A percentile compares a stretch with the other conserved stretches of the same genome.
Conservation (phyloP, 805 yeast genomes). For the Sporopachydermia lactativora region DNA sequence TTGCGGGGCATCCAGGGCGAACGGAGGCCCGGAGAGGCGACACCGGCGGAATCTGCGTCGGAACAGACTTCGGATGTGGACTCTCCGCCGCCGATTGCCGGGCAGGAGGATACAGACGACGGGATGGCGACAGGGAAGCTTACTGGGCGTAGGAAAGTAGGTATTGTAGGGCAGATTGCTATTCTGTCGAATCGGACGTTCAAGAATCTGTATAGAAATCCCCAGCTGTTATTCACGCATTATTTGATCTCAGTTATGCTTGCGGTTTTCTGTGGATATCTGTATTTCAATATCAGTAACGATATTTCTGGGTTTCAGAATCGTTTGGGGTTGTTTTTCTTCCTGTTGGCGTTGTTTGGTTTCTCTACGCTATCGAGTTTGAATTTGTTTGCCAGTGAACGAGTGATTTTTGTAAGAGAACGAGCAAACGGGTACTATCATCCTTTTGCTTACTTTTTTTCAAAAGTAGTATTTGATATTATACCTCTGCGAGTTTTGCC, state of each 20-base stretch:
- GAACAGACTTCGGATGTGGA: neutral
- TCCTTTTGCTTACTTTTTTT: conserved; percentile 71
- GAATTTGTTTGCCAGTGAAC: conserved; percentile 76
- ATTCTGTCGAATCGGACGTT: conserved; percentile 78
- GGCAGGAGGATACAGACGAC: neutral
- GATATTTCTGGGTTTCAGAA: conserved; percentile 96
- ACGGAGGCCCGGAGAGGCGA: neutral
- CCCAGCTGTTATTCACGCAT: conserved; percentile 74
- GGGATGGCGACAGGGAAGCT: conserved; percentile 4
- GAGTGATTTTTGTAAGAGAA: conserved; percentile 83
- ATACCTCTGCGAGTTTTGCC: conserved; percentile 91
- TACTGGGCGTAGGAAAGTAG: conserved; percentile 31
- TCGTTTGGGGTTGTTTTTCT: conserved; percentile 85
- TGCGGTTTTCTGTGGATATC: conserved; percentile 73
- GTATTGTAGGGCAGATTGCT: conserved; percentile 47
- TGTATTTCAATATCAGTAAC: conserved; percentile 71
- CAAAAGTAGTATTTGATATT: conserved; percentile 82
- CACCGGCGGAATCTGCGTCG: neutral
- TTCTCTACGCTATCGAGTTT: conserved; percentile 87
- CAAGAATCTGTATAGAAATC: conserved; percentile 86
- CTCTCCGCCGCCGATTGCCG: neutral
- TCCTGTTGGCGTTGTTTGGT: conserved; percentile 82
- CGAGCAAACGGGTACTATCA: conserved; percentile 89
- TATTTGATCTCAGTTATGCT: conserved; percentile 63
- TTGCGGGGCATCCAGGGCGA: neutral